phyloP scores from a whole-genome alignment of 2,329 filamentous ascomycete genomes.

The Fusarium torulosum region DNA sequence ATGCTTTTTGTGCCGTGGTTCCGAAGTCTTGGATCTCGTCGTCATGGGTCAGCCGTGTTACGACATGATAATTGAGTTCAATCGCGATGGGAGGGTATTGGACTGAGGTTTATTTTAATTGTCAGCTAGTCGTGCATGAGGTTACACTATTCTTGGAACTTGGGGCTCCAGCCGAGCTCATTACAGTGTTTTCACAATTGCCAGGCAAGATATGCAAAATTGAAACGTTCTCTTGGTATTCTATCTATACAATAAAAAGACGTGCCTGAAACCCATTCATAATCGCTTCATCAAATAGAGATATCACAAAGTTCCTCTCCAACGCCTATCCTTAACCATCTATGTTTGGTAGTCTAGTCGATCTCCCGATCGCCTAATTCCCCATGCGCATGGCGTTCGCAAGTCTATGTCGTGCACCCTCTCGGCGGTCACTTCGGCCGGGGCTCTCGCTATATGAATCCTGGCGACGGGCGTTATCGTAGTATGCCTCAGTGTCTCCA shows the following conservation, averaged over 20 bases:
- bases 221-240: conserved; percentile 20
- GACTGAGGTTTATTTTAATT: not conserved
- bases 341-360: conserved; percentile 12
- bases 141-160: not conserved
- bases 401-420: conserved; percentile 52
- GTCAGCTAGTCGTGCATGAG: not conserved
- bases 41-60: conserved; percentile 20
- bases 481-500: conserved; percentile 53
- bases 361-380: conserved; percentile 26
- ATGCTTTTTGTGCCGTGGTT: conserved; percentile 11
- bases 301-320: conserved; percentile 36
- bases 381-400: conserved; percentile 52
- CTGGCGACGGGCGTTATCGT: conserved; percentile 45
- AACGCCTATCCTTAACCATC: conserved; percentile 30
- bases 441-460: conserved; percentile 45
- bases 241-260: conserved; percentile 28
- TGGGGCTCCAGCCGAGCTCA: not conserved
- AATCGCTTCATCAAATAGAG: conserved; percentile 33
- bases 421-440: conserved; percentile 42
- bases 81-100: conserved; percentile 8
- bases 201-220: not conserved
- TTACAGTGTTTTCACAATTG: not conserved
- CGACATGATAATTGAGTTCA: conserved; percentile 3
- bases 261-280: conserved; percentile 15
- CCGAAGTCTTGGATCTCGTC: conserved; percentile 26